These are phyloP conservation scores for Polyporus arcularius DNA, from an alignment of 768 basidiomycete genomes.

Conservation along the genomic window DNA sequence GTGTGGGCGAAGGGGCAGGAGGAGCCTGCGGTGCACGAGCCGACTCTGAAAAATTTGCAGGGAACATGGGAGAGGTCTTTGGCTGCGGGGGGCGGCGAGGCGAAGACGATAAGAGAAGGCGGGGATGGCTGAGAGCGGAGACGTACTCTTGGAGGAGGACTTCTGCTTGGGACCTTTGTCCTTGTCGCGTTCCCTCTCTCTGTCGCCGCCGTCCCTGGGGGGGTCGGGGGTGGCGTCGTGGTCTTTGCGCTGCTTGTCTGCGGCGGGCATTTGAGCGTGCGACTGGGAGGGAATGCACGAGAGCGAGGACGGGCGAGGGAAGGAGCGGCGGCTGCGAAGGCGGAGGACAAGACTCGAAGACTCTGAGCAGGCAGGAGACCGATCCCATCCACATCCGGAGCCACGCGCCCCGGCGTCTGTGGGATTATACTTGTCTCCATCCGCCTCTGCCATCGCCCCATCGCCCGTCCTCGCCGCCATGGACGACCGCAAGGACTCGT, in stretches of 20 bases:
- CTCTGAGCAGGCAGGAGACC: neutral
- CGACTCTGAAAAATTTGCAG: conserved; percentile 96
- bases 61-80: conserved; percentile 96
- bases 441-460: neutral
- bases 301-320: neutral
- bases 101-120: neutral
- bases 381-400: neutral
- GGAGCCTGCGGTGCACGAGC: conserved; percentile 90
- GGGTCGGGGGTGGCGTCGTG: conserved; percentile 14
- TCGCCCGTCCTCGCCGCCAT: conserved; percentile 17
- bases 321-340: neutral
- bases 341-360: neutral
- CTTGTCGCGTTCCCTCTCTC: conserved; percentile 20
- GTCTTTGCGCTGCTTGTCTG: conserved; percentile 21
- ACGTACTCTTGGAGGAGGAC: conserved; percentile 25
- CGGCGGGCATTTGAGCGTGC: conserved; percentile 17
- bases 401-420: neutral
- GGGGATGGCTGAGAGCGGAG: neutral
- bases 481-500: conserved; percentile 33
- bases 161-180: conserved; percentile 24
- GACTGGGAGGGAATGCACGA: neutral
- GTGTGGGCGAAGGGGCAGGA: conserved; percentile 95
- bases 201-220: conserved; percentile 16
- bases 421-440: neutral
- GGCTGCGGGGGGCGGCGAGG: conserved; percentile 39